These are phyloP conservation scores for Phytopythium helicoides DNA, from an alignment of 352 stramenopile genomes.

Conservation along the genomic window DNA sequence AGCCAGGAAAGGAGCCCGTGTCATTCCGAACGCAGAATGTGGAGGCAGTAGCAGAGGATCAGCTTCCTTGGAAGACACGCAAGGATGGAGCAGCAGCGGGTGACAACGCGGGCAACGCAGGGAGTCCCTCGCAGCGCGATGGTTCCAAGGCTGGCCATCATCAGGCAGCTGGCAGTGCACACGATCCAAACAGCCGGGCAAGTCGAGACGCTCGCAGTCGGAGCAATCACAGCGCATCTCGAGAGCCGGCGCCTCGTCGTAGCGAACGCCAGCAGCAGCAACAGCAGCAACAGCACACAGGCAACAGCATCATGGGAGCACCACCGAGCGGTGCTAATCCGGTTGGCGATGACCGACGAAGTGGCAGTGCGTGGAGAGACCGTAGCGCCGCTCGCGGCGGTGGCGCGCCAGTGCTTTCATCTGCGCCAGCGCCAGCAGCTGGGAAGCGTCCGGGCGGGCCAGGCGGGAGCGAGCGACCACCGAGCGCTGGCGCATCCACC, in stretches of 20 bases:
- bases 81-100: slow-evolving; percentile 33
- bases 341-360: neutral
- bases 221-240: slow-evolving; percentile 45
- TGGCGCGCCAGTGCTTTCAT: slow-evolving; percentile 9
- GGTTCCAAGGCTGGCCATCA: slow-evolving; percentile 5
- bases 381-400: slow-evolving; percentile 26
- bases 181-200: slow-evolving; percentile 30
- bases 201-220: slow-evolving; percentile 40
- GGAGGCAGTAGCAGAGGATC: slow-evolving; percentile 71
- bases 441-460: slow-evolving; percentile 26
- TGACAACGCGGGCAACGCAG: slow-evolving; percentile 18
- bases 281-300: slow-evolving; percentile 1
- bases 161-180: slow-evolving; percentile 16
- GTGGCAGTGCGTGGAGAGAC: slow-evolving; percentile 39
- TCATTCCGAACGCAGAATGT: slow-evolving; percentile 85
- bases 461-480: slow-evolving; percentile 18
- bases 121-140: slow-evolving; percentile 18
- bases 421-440: slow-evolving; percentile 14
- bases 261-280: slow-evolving; percentile 29
- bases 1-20: slow-evolving; percentile 83
- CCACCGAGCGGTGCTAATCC: slow-evolving; percentile 1
- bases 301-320: slow-evolving; percentile 6
- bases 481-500: slow-evolving; percentile 21
- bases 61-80: slow-evolving; percentile 63
- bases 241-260: slow-evolving; percentile 37